Percentiles rank a stretch among this genome's conserved stretches.
Conservation (phyloP, 106 monocot species). For the Chionographis japonica region DNA sequence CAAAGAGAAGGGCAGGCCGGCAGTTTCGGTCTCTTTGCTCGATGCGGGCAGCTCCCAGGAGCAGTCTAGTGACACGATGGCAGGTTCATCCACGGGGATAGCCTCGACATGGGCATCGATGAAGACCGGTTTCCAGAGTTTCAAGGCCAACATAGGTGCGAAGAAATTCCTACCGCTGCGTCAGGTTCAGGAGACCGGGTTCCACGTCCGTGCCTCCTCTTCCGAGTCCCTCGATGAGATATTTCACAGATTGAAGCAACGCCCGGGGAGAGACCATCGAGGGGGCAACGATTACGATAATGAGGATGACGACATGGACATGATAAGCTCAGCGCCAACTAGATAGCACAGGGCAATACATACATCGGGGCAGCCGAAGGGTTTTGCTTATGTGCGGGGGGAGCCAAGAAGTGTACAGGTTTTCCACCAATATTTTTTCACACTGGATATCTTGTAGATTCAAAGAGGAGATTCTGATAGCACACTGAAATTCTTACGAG, state of each 20-base stretch:
- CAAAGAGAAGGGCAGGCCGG: constrained; percentile 38
- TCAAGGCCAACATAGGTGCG: constrained; percentile 63
- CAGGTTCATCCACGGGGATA: constrained; percentile 31
- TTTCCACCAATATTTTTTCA: too few relatives aligned
- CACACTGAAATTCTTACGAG: too few relatives aligned
- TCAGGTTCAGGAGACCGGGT: constrained; percentile 29
- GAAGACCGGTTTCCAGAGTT: constrained; percentile 73
- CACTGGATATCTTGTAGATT: too few relatives aligned
- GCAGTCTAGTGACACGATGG: constrained; percentile 7
- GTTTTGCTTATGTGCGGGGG: not conserved
- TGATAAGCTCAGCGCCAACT: not conserved
- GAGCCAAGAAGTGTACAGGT: not conserved
- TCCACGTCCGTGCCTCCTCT: constrained; percentile 35
- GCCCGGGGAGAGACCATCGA: constrained; percentile 22
- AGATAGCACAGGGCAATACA: constrained; percentile 2
- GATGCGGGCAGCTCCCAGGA: constrained; percentile 27
- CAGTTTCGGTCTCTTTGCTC: constrained; percentile 67
- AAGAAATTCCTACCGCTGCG: constrained; percentile 71
- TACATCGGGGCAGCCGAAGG: not conserved
- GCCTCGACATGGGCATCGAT: constrained; percentile 76
- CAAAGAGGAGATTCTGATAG: too few relatives aligned
- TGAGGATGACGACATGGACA: constrained; percentile 14
- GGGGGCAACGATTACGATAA: constrained; percentile 14
- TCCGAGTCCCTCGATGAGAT: constrained; percentile 89
- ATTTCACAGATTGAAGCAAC: constrained; percentile 71